Conservation (phyloP, 495 filamentous ascomycete species). For the Amphirosellinia nigrospora region DNA sequence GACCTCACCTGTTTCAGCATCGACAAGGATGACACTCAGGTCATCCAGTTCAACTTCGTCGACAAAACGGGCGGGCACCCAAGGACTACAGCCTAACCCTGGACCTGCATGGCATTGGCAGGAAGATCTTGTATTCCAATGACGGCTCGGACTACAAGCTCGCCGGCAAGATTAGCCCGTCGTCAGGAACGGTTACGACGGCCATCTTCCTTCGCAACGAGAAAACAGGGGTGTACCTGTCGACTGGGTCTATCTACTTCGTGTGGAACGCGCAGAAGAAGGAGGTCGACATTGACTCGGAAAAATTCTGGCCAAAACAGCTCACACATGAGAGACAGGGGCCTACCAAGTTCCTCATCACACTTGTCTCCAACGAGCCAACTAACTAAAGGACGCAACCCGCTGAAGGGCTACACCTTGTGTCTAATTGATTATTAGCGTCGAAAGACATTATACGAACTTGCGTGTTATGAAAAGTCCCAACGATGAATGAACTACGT, state of each 20-base stretch:
- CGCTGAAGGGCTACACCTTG: background rate
- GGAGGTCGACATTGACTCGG: background rate
- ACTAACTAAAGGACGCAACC: background rate
- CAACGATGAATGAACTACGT: background rate
- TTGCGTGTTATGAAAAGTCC: background rate
- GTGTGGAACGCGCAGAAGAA: too few relatives aligned
- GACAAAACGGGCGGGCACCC: background rate
- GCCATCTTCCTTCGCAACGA: too few relatives aligned
- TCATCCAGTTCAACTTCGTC: background rate
- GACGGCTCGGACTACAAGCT: too few relatives aligned
- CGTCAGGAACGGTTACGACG: too few relatives aligned
- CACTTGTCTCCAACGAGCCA: background rate
- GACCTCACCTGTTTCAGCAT: background rate
- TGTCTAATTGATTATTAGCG: background rate
- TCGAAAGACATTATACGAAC: background rate
- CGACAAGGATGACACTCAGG: background rate
- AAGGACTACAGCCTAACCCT: background rate
- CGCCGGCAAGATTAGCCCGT: too few relatives aligned
- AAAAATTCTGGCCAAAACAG: background rate
- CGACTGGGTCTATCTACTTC: too few relatives aligned
- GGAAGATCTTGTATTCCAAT: too few relatives aligned
- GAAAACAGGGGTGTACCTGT: too few relatives aligned
- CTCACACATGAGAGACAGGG: background rate
- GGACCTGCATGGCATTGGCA: background rate
- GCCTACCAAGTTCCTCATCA: background rate